Evolutionary conservation across 371 early-diverging fungal species (phyloP).

Genomic region (Rhizopus microsporus): DNA sequence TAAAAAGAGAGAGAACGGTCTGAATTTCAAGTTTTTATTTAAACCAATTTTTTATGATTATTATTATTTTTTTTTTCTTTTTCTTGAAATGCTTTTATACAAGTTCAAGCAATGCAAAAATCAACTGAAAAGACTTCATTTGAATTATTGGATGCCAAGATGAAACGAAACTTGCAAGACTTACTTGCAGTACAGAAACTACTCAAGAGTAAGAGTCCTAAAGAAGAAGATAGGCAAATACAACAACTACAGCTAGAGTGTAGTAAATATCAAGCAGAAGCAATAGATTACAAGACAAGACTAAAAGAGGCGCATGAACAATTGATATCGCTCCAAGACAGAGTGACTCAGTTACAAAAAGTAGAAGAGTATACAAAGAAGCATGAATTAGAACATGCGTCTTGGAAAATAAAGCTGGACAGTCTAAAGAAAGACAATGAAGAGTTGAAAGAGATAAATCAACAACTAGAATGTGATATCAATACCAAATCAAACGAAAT

Average conservation of each 20-base stretch:
- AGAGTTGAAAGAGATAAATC: background rate
- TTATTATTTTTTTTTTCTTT: background rate
- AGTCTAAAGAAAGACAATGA: background rate
- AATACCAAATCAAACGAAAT: background rate
- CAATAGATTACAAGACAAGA: background rate
- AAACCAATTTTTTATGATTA: slow-evolving; percentile 10
- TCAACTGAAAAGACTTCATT: background rate
- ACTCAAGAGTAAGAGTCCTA: background rate
- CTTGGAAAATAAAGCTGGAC: background rate
- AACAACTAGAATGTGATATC: background rate
- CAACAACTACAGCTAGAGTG: background rate
- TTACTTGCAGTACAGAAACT: background rate
- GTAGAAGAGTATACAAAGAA: background rate
- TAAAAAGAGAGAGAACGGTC: background rate
- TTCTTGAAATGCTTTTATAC: background rate
- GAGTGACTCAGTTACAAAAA: background rate
- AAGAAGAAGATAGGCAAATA: background rate
- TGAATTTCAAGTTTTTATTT: slow-evolving; percentile 15
- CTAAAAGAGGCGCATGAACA: background rate
- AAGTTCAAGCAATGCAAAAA: background rate
- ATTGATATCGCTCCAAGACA: background rate
- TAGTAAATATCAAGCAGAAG: background rate
- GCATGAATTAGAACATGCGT: background rate
- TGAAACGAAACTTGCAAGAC: background rate
- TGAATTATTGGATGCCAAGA: background rate